These are phyloP conservation scores for Taphrina betulina DNA, from an alignment of 1,139 yeast species.

Conservation along the genomic window DNA sequence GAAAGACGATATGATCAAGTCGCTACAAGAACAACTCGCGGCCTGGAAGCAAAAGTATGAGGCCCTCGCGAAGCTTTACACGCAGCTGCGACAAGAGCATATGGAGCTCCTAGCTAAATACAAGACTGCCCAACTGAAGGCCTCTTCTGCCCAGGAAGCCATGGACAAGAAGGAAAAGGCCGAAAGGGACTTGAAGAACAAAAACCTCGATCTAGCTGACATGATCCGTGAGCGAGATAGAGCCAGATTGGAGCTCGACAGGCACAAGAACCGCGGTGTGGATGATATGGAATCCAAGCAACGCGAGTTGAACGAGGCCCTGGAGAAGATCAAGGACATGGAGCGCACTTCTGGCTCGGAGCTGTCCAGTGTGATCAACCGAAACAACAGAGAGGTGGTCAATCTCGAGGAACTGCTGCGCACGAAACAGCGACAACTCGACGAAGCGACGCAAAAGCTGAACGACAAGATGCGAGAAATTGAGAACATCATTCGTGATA, in stretches of 20 bases:
- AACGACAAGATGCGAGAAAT: slow-evolving; percentile 45
- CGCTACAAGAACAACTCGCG: slow-evolving; percentile 70
- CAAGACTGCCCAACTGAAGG: slow-evolving; percentile 82
- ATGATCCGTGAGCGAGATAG: slow-evolving; percentile 86
- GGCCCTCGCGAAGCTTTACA: slow-evolving; percentile 81
- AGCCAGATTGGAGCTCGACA: slow-evolving; percentile 78
- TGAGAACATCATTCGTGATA: slow-evolving; percentile 57
- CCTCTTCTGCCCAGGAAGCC: slow-evolving; percentile 90
- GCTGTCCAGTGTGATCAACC: slow-evolving; percentile 59
- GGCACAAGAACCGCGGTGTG: slow-evolving; percentile 64
- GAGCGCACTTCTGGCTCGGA: slow-evolving; percentile 70
- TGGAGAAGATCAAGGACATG: slow-evolving; percentile 59
- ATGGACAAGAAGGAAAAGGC: slow-evolving; percentile 77
- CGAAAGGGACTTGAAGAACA: slow-evolving; percentile 80
- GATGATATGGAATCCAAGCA: slow-evolving; percentile 67
- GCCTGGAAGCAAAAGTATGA: slow-evolving; percentile 88
- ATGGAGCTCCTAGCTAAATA: slow-evolving; percentile 73
- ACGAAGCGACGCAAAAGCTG: slow-evolving; percentile 41
- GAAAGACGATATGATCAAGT: slow-evolving; percentile 69
- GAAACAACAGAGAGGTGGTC: slow-evolving; percentile 55
- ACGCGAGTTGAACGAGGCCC: slow-evolving; percentile 63
- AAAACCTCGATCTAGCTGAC: slow-evolving; percentile 85
- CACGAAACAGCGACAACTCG: slow-evolving; percentile 45
- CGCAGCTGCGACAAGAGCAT: slow-evolving; percentile 91
- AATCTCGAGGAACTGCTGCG: slow-evolving; percentile 46